A percentile compares a stretch with the other conserved stretches of the same genome.
Evolutionary conservation across 2,329 filamentous ascomycete genomes (phyloP).

Genomic region (Fonsecaea multimorphosa): DNA sequence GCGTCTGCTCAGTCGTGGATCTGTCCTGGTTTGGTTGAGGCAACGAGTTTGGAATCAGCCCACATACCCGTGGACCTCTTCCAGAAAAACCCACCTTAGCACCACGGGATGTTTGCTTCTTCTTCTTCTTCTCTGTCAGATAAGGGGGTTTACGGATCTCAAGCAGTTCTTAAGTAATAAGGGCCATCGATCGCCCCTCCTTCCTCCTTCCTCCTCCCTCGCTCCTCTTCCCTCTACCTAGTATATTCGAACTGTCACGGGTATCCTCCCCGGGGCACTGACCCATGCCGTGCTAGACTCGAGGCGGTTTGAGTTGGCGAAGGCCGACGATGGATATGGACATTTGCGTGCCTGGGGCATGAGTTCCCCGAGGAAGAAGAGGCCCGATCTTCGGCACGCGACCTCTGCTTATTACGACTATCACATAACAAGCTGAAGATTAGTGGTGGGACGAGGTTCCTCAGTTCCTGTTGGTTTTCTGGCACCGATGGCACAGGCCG

Average conservation of each 20-base stretch:
- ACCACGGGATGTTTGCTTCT: slow-evolving; percentile 5
- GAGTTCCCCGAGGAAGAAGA: slow-evolving; percentile 1
- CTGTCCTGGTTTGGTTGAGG: background rate
- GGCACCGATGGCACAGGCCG: slow-evolving; percentile 10
- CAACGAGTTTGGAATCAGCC: background rate
- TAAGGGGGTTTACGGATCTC: background rate
- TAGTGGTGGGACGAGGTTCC: slow-evolving; percentile 21
- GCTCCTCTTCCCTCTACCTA: too few relatives aligned
- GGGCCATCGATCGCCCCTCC: background rate
- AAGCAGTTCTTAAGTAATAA: slow-evolving; percentile 8
- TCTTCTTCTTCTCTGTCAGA: background rate
- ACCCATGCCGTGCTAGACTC: background rate
- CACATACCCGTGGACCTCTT: too few relatives aligned
- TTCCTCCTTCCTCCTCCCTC: background rate
- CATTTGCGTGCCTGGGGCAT: slow-evolving; percentile 19
- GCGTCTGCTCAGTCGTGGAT: background rate
- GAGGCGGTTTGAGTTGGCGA: slow-evolving; percentile 8
- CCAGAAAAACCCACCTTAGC: slow-evolving; percentile 4
- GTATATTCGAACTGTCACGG: too few relatives aligned
- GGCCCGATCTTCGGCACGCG: slow-evolving; percentile 29
- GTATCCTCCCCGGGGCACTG: background rate
- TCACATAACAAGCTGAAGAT: slow-evolving; percentile 25
- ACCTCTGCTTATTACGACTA: slow-evolving; percentile 22
- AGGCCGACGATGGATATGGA: background rate
- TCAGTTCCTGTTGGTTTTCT: slow-evolving; percentile 20